A percentile compares a stretch with the other conserved stretches of the same genome.
Conservation (phyloP, 225 moss, liverwort and hornwort species). For the Physcomitrellopsis africana region DNA sequence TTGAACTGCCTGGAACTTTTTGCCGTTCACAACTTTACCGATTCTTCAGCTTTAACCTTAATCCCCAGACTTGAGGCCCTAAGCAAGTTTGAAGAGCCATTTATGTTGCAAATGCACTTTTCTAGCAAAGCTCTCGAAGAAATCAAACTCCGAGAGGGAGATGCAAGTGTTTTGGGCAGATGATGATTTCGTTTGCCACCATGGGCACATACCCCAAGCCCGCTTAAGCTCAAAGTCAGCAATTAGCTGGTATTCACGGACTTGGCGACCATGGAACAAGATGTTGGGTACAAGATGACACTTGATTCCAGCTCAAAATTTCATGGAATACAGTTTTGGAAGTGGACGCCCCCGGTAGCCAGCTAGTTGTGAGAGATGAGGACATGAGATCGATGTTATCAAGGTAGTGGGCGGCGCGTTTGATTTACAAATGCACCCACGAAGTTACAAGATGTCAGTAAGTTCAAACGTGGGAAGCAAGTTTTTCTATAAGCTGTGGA, state of each 20-base stretch:
- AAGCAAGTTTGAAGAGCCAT: too few species aligned
- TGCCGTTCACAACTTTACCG: too few species aligned
- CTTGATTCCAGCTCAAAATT: neutral
- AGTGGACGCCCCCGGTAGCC: neutral
- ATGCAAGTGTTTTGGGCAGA: too few species aligned
- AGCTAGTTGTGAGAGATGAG: neutral
- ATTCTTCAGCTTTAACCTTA: too few species aligned
- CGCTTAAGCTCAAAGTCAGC: slow-evolving; percentile 10
- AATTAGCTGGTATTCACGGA: neutral
- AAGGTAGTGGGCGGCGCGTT: slow-evolving; percentile 4
- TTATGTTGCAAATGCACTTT: too few species aligned
- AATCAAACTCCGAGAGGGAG: too few species aligned
- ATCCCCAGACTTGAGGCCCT: too few species aligned
- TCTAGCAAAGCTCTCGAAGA: too few species aligned
- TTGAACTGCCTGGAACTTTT: too few species aligned
- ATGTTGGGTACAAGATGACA: neutral
- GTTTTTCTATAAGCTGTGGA: neutral
- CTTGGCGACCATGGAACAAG: slow-evolving; percentile 5
- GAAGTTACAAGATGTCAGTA: neutral
- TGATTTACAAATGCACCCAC: neutral
- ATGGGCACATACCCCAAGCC: neutral
- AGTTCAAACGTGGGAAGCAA: neutral
- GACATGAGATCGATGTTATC: slow-evolving; percentile 13
- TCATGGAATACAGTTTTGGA: slow-evolving; percentile 4
- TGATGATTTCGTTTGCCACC: neutral